Evolutionary conservation across 2,329 filamentous ascomycete genomes (phyloP).

Genomic region (Botrytis squamosa): DNA sequence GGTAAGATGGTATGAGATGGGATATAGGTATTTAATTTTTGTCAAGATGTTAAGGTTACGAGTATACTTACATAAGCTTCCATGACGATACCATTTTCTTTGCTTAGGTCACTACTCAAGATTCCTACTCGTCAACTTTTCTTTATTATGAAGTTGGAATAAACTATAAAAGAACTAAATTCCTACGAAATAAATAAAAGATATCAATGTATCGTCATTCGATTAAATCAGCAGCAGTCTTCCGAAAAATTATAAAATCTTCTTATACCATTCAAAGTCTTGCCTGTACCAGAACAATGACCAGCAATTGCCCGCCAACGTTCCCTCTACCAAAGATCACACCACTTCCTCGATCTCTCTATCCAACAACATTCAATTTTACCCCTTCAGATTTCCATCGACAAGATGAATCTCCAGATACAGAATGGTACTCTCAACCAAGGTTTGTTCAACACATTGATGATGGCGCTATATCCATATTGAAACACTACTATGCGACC

Average conservation of each 20-base stretch:
- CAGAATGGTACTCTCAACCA: conserved; percentile 39
- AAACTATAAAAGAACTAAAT: neutral
- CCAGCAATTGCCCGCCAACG: neutral
- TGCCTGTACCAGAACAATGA: conserved; percentile 1
- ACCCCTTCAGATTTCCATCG: conserved; percentile 26
- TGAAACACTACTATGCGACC: conserved; percentile 48
- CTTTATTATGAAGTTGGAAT: neutral
- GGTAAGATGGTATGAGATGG: neutral
- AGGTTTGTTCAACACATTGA: conserved; percentile 56
- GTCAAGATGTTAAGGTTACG: neutral
- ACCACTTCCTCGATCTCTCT: conserved; percentile 30
- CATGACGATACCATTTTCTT: neutral
- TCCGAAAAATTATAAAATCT: neutral
- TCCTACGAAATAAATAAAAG: neutral
- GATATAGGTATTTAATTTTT: neutral
- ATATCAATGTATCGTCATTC: neutral
- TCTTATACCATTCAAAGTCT: neutral
- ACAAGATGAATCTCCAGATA: conserved; percentile 30
- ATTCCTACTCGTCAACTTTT: neutral
- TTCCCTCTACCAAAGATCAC: conserved; percentile 20
- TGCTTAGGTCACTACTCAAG: neutral
- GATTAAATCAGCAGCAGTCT: neutral
- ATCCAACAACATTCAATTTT: conserved; percentile 28
- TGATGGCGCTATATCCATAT: conserved; percentile 46
- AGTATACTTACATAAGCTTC: neutral